phyloP scores from a whole-genome alignment of 139 green algal species.

The Coelastrella sp. region DNA sequence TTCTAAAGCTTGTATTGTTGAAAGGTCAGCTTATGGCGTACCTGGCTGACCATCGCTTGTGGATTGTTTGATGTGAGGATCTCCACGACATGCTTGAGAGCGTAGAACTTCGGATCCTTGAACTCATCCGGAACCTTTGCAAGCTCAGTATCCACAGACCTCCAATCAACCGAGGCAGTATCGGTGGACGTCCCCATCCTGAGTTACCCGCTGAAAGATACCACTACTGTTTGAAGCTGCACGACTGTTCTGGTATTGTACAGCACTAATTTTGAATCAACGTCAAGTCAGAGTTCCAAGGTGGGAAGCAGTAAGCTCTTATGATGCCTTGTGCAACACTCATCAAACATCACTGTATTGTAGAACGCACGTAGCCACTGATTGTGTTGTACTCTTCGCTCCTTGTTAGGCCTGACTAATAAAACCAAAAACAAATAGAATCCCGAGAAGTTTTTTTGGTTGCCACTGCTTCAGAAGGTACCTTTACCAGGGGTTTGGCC shows the following conservation, averaged over 20 bases:
- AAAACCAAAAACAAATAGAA: too few relatives aligned
- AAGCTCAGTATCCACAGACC: constrained; percentile 71
- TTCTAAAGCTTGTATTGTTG: neutral
- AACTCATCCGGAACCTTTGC: constrained; percentile 58
- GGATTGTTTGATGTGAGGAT: constrained; percentile 74
- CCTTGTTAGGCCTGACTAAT: too few relatives aligned
- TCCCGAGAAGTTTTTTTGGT: too few relatives aligned
- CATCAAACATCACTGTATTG: too few relatives aligned
- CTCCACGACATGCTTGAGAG: constrained; percentile 82
- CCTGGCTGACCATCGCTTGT: constrained; percentile 66
- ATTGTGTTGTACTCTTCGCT: too few relatives aligned
- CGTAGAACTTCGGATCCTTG: constrained; percentile 77
- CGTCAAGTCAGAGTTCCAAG: too few relatives aligned
- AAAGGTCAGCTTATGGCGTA: neutral
- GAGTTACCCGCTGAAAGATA: neutral
- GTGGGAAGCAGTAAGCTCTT: too few relatives aligned
- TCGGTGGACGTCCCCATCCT: neutral
- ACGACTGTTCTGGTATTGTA: neutral
- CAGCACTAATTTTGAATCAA: neutral
- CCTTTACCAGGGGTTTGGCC: too few relatives aligned
- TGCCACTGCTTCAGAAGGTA: too few relatives aligned
- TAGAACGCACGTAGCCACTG: too few relatives aligned
- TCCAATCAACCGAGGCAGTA: constrained; percentile 67
- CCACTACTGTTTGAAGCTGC: neutral
- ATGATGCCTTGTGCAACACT: too few relatives aligned